Percentiles rank a stretch among this genome's conserved stretches.
Evolutionary conservation across 2,329 filamentous ascomycete species (phyloP).

Genomic region (Colletotrichum sp.): DNA sequence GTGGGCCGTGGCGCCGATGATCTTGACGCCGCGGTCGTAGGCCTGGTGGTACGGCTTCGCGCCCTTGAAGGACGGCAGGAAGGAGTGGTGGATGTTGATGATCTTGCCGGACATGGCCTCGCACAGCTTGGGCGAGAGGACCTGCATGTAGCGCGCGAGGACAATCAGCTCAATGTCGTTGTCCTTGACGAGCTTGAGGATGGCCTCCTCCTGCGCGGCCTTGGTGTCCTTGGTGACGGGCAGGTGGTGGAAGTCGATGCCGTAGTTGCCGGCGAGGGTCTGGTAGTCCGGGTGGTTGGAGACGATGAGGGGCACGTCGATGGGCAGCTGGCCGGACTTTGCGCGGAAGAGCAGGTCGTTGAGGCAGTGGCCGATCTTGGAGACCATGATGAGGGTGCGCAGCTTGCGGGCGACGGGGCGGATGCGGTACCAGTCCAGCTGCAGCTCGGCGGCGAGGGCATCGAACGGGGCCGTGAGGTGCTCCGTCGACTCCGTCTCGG

Average conservation of each 20-base stretch:
- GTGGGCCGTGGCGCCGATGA: constrained; percentile 85
- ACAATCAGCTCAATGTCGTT: constrained; percentile 80
- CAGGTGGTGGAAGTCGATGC: constrained; percentile 80
- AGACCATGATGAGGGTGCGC: constrained; percentile 85
- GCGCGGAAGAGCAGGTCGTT: constrained; percentile 85
- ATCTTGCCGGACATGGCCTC: constrained; percentile 82
- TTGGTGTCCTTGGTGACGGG: constrained; percentile 83
- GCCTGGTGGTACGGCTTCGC: constrained; percentile 90
- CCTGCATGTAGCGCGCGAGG: constrained; percentile 87
- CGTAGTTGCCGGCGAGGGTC: constrained; percentile 72
- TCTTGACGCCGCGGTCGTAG: constrained; percentile 86
- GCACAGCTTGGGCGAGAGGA: constrained; percentile 77
- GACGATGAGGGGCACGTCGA: constrained; percentile 79
- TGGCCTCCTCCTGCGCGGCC: constrained; percentile 71
- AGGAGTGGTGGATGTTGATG: constrained; percentile 92
- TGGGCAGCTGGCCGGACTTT: constrained; percentile 74
- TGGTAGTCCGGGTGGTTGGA: constrained; percentile 82
- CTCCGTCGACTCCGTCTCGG: constrained; percentile 51
- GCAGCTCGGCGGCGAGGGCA: constrained; percentile 65
- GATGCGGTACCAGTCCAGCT: constrained; percentile 72
- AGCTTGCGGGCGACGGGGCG: constrained; percentile 72
- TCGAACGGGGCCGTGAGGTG: constrained; percentile 62
- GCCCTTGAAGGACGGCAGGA: constrained; percentile 87
- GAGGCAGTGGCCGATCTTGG: constrained; percentile 85
- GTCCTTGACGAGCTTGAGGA: constrained; percentile 73